phyloP scores from a whole-genome alignment of 768 basidiomycete species.

The Rhodotorula graminis region DNA sequence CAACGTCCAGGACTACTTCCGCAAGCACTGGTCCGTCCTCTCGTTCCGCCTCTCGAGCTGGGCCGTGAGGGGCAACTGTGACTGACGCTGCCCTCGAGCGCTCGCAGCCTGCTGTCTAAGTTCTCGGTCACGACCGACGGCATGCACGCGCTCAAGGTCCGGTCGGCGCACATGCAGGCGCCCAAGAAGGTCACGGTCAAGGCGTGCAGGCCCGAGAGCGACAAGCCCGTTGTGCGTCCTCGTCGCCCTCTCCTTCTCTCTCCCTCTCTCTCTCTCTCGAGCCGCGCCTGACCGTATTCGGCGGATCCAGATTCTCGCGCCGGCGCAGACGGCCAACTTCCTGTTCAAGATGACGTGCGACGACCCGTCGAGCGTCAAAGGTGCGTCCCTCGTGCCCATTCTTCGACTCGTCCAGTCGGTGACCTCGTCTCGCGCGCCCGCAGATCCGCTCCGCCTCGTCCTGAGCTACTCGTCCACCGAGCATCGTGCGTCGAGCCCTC shows the following conservation, averaged over 20 bases:
- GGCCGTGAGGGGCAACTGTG: too few relatives aligned
- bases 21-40: slow-evolving; percentile 63
- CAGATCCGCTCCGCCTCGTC: slow-evolving; percentile 15
- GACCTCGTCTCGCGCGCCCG: too few relatives aligned
- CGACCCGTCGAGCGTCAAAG: not conserved
- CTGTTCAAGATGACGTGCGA: slow-evolving; percentile 56
- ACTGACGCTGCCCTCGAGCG: not conserved
- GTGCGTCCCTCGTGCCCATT: not conserved
- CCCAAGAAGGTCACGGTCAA: slow-evolving; percentile 12
- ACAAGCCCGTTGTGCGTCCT: slow-evolving; percentile 43
- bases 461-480: slow-evolving; percentile 23
- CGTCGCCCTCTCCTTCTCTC: not conserved
- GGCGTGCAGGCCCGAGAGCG: slow-evolving; percentile 53
- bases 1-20: slow-evolving; percentile 95
- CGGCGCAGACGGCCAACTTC: slow-evolving; percentile 68
- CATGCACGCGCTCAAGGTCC: slow-evolving; percentile 71
- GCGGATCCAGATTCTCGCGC: slow-evolving; percentile 63
- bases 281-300: too few relatives aligned
- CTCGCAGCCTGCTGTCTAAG: slow-evolving; percentile 73
- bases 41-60: not conserved
- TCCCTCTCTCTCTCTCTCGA: too few relatives aligned
- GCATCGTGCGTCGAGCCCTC: slow-evolving; percentile 1
- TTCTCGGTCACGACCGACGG: slow-evolving; percentile 82
- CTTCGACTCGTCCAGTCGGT: too few relatives aligned
- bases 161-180: slow-evolving; percentile 56